phyloP scores from a whole-genome alignment of 345 rosid genomes.

The Gossypium stocksii region DNA sequence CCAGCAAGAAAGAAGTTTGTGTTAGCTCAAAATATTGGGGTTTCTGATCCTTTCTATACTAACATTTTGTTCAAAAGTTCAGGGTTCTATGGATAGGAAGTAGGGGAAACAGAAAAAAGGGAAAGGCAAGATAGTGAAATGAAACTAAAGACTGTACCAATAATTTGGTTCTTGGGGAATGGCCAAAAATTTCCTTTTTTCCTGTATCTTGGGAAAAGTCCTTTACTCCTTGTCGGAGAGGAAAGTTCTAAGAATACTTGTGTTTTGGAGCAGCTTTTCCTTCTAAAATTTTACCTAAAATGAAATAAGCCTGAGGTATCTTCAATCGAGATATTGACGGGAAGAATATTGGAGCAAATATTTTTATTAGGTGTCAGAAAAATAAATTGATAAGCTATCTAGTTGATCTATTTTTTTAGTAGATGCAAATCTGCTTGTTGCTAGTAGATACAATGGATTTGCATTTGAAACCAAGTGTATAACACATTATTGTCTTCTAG shows the following conservation, averaged over 20 bases:
- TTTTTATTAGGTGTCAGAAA: background rate
- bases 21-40: background rate
- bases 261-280: background rate
- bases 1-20: background rate
- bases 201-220: background rate
- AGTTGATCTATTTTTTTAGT: background rate
- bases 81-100: background rate
- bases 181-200: background rate
- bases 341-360: background rate
- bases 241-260: background rate
- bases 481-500: background rate
- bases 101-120: background rate
- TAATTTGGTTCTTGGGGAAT: background rate
- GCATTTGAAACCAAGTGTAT: conserved; percentile 5
- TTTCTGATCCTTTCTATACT: background rate
- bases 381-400: background rate
- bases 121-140: background rate
- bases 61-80: background rate
- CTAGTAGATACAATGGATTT: background rate
- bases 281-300: background rate
- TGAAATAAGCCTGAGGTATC: background rate
- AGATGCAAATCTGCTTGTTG: background rate
- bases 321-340: background rate
- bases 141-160: background rate
- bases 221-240: background rate